A percentile compares a stretch with the other conserved stretches of the same genome.
Evolutionary conservation across 192 early-diverging fungal species (phyloP).

Genomic region (Dispira simplex): DNA sequence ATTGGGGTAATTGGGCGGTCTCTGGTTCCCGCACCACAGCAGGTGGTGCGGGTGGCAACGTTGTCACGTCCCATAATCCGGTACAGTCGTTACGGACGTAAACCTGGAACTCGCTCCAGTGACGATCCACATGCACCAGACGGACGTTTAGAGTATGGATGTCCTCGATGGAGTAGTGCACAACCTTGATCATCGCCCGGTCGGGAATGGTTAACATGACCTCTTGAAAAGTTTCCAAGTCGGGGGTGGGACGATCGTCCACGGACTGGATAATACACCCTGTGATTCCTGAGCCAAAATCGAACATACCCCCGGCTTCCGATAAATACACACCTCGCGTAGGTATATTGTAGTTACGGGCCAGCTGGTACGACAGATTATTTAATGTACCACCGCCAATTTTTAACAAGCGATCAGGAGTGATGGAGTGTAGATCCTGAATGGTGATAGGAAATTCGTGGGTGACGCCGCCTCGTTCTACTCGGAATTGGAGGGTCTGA

Average conservation of each 20-base stretch:
- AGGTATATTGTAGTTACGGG: slow-evolving; percentile 48
- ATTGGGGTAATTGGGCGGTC: slow-evolving; percentile 51
- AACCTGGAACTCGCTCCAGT: slow-evolving; percentile 72
- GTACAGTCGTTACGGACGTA: slow-evolving; percentile 59
- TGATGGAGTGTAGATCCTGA: slow-evolving; percentile 59
- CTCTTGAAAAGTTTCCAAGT: slow-evolving; percentile 58
- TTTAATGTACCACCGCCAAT: slow-evolving; percentile 71
- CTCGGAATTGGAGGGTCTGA: slow-evolving; percentile 28
- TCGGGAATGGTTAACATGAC: slow-evolving; percentile 62
- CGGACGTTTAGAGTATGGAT: slow-evolving; percentile 65
- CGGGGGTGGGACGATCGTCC: slow-evolving; percentile 52
- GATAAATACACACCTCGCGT: slow-evolving; percentile 70
- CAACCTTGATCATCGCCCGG: slow-evolving; percentile 44
- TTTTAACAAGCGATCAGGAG: slow-evolving; percentile 71
- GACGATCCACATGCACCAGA: slow-evolving; percentile 74
- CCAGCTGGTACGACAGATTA: slow-evolving; percentile 63
- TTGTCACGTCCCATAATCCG: slow-evolving; percentile 66
- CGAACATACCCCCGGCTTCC: slow-evolving; percentile 43
- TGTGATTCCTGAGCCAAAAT: slow-evolving; percentile 46
- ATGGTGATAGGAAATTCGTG: slow-evolving; percentile 25
- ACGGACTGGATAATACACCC: slow-evolving; percentile 57
- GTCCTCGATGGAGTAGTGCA: slow-evolving; percentile 63
- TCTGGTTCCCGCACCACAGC: slow-evolving; percentile 31
- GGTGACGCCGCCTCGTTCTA: slow-evolving; percentile 28
- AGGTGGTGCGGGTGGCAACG: slow-evolving; percentile 43